Base-by-base conservation (phyloP, 768 basidiomycete genomes). In the Lactarius evosmus region DNA sequence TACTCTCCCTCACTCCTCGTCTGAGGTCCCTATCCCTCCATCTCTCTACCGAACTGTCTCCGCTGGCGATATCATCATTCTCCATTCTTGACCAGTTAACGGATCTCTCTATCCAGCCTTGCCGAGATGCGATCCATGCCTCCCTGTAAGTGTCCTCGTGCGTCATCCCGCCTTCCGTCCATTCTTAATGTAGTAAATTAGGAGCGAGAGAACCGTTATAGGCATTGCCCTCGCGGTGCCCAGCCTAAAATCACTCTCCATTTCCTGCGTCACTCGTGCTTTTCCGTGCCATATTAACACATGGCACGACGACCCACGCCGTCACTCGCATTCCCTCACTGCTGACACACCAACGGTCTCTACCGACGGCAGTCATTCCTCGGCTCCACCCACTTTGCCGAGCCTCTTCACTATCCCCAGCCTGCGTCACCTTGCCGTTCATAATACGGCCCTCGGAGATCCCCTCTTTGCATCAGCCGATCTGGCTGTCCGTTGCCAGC, bases 21-120 rank as follows among this genome's bases (percentile, higher is more conserved):
- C 66, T 69, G 4, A 56, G 52, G 11, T 16, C 56, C n/a, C 66
- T 69, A 33, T 38, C 56, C 44, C 67, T 69, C 46, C 60, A 50
- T 11, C 66, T 69, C 30, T 60, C 66, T 3, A 60, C 66, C 36
- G 66, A 67, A 7, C 62, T 69, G 38, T 67, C 67, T 3, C 56
- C 50, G 2, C 22, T 12, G 12, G 62, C 57, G 12, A 49, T 64
- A 50, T 51, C 62, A 2, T 49, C 52, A 14, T 63, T 69, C 59
- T 55, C 66, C 16, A 19, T 29, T 5, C 60, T 67, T 19, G 51
- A 49, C 6, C 62, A 56, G 12, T 53, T 69, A 11, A 14, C 55
- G 16, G 50, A 67, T 56, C 67, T 69, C n/a, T n/a, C 54, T 2
- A 30, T 69, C 52, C 59, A 63, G 32, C 66, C 62, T 44, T 57